Base-by-base conservation (phyloP, 768 basidiomycete genomes). In the Sporobolomyces roseus region DNA sequence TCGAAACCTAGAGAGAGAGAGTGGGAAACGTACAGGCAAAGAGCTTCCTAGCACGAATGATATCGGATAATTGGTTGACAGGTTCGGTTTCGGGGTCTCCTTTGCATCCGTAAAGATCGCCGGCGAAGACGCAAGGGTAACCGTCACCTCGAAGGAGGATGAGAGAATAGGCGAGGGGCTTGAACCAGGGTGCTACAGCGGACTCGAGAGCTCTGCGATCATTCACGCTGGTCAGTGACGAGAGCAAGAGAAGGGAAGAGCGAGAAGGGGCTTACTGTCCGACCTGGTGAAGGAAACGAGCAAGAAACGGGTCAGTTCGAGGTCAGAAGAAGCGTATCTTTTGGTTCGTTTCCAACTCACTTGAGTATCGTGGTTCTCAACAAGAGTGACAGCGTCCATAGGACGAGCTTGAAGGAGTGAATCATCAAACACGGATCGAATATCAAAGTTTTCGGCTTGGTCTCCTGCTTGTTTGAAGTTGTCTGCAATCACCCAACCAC, bases 131-230 rank as follows among this genome's bases (percentile, higher is more conserved):
- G 27, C 62, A 68, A 54, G 80, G 79, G 74, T 81, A 81, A 1
- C 81, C 81, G 46, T 80, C 81, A 3, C 75, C 73, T 50, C 81
- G 71, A 8, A 80, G 75, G 27, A 81, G 72, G 72, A 81, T 82
- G 60, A 81, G 68, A n/a, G 78, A 76, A 68, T 81, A 81, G 5
- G 80, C 80, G 25, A 81, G 74, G 4, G 81, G 80, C 65, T 81
- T 80, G 77, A 80, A 80, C 65, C 71, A 70, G 0, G 79, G 73
- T 8, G 74, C 78, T 19, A 82, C 77, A 74, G 78, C 79, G n/a
- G 78, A 74, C 58, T 82, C 78, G 56, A 81, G 77, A 1, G 80
- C 78, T 70, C 45, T 48, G 16, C 80, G 79, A 2, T 41, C 38
- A n/a, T 3, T 45, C 49, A 29, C 10, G 9, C 38, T 9, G 8